Evolutionary conservation across 805 yeast genomes (phyloP), one percentile per base, ranked within the genome.

Genomic region (Candida parachauliodes): DNA sequence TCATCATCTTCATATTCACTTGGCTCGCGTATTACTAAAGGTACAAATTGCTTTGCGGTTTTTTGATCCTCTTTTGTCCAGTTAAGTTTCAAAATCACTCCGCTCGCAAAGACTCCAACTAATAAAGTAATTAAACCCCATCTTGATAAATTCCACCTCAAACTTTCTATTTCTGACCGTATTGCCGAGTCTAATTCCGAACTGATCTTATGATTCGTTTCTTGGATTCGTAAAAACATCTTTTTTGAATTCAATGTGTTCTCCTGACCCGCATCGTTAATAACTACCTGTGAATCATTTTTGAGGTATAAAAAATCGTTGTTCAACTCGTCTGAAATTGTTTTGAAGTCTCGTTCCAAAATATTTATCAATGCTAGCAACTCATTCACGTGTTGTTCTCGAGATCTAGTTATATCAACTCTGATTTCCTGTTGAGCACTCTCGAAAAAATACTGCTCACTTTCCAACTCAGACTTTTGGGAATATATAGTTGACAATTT

Each of bases 81-180:
- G 33, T 53, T 57, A 14, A 47, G 46, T 45, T 55, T 54, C 58
- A 85, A 70, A 4, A 81, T 69, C 16, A 65, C 55, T 45, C 69
- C 65, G 2, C 65, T 69, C 17, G 78, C 68, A 39, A 78, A 74
- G 1, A 85, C 85, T 44, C 83, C 70, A 1, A 80, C 66, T 16
- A 84, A 59, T 23, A 88, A 81, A 2, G 93, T 86, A 30, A 85
- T 68, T 23, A 93, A 65, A 8, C 97, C 97, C 56, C 93, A 76
- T 40, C 96, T 71, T 1, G 96, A 88, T 31, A 91, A 78, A 52
- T 87, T 88, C 98, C 98, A 91, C 50, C 98, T 72, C 43, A 91
- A 70, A 41, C 81, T 78, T 60, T 91, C 98, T 40, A 88, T 85
- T 40, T 88, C 93, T 0, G 93, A 81, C 53, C 87, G 78, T 55